Evolutionary conservation across 345 rosid genomes (phyloP).

Genomic region (Arabis hirsuta): DNA sequence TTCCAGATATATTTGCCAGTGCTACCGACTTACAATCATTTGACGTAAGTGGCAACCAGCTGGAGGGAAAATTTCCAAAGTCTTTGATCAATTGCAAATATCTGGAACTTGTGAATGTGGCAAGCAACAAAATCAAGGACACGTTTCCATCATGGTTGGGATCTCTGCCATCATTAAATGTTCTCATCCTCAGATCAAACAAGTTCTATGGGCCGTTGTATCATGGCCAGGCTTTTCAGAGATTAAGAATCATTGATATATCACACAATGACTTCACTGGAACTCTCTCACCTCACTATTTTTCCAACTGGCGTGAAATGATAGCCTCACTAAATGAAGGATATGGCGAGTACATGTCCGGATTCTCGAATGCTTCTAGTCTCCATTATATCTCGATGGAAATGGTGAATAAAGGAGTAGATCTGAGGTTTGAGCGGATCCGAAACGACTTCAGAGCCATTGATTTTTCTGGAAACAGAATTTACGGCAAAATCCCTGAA

Average conservation of each 20-base stretch:
- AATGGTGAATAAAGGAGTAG: constrained; percentile 19
- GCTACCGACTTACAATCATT: neutral
- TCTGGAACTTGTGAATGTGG: constrained; percentile 49
- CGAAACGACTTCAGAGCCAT: constrained; percentile 15
- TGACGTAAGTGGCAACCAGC: constrained; percentile 25
- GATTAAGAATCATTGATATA: constrained; percentile 52
- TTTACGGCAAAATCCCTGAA: constrained; percentile 17
- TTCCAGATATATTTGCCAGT: constrained; percentile 27
- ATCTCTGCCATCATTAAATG: constrained; percentile 31
- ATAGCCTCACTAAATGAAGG: neutral
- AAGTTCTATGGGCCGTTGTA: constrained; percentile 38
- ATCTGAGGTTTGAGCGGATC: constrained; percentile 7
- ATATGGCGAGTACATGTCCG: neutral
- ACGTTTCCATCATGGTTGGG: constrained; percentile 25
- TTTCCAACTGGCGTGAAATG: constrained; percentile 25
- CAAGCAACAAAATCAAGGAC: constrained; percentile 46
- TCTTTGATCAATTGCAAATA: constrained; percentile 15
- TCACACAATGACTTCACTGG: constrained; percentile 45
- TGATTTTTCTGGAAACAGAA: constrained; percentile 24
- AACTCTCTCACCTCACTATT: constrained; percentile 15
- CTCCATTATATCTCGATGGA: no score
- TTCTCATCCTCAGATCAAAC: constrained; percentile 54
- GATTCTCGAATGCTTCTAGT: no score
- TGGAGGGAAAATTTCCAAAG: constrained; percentile 40
- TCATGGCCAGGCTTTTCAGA: constrained; percentile 40